These are phyloP conservation scores for Saccharomycopsis synnaedendra DNA, from an alignment of 805 yeast species.

Conservation along the genomic window DNA sequence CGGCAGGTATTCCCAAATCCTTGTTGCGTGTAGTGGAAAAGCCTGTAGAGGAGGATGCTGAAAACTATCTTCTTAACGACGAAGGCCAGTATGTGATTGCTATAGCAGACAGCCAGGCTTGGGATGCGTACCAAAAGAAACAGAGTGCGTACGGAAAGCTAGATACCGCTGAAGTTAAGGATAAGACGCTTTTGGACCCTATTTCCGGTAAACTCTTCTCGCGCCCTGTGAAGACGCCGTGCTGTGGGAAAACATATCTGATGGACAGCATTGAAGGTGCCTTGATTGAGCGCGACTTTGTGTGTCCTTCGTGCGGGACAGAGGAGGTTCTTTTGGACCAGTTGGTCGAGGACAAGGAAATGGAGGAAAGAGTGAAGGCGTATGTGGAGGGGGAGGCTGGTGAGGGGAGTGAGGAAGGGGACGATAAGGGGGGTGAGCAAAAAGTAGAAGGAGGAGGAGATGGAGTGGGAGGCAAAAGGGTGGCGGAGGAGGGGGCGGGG, in stretches of 20 bases:
- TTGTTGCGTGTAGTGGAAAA: slow-evolving; percentile 79
- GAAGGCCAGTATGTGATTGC: slow-evolving; percentile 94
- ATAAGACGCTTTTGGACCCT: slow-evolving; percentile 61
- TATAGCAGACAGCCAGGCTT: slow-evolving; percentile 85
- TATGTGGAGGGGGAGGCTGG: slow-evolving; percentile 32
- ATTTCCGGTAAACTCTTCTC: slow-evolving; percentile 49
- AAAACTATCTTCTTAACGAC: slow-evolving; percentile 74
- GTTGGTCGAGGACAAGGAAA: slow-evolving; percentile 48
- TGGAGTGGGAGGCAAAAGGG: no score
- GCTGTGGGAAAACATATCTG: slow-evolving; percentile 54
- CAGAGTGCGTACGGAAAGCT: slow-evolving; percentile 20
- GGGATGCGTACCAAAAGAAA: slow-evolving; percentile 78
- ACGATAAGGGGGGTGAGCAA: background rate
- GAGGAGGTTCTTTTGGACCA: slow-evolving; percentile 71
- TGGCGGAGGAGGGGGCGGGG: no score
- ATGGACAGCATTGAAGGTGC: slow-evolving; percentile 51
- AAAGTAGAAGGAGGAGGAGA: no score
- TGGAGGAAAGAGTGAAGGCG: slow-evolving; percentile 40
- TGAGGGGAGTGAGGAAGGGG: slow-evolving; percentile 18
- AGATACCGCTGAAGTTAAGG: slow-evolving; percentile 21
- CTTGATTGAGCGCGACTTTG: slow-evolving; percentile 73
- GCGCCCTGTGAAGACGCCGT: slow-evolving; percentile 74
- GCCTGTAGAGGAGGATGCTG: slow-evolving; percentile 54
- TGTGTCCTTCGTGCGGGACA: slow-evolving; percentile 77
- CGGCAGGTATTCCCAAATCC: slow-evolving; percentile 96